Base-by-base conservation (phyloP, 768 basidiomycete species). In the Trametopsis cervina region DNA sequence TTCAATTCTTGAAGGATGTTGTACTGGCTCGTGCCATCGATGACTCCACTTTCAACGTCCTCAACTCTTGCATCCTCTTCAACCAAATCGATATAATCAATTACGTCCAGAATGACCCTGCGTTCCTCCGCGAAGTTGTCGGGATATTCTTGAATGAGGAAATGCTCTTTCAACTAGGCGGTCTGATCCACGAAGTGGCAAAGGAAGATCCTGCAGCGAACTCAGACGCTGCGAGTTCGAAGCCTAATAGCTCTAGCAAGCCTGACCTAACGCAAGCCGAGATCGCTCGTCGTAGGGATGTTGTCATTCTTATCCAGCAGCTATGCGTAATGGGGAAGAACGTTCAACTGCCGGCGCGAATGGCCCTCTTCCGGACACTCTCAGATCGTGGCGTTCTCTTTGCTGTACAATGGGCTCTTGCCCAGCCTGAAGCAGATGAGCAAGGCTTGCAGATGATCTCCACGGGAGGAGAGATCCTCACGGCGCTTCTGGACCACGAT, bases 61-160 rank as follows among this genome's bases (percentile, higher is more conserved):
- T 98, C 61, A 97, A 93, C 67, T 93, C 91, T 1, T 89, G 89
- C 67, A 92, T 99, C 64, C 91, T 97, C 62, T 98, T 94, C 77
- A 96, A 98, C 69, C 95, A 99, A 64, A 92, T 95, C 58, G 96
- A 99, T 66, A 97, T 99, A 60, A 93, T 99, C 60, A 80, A 75
- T 42, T 83, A 95, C 60, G 78, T 98, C 26, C 88, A 92, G 61
- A 77, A 74, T 49, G 89, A 96, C 57, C 76, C 75, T 1, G 61
- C 66, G 10, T 88, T 97, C 62, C 70, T 97, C 27, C 73, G 75
- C 26, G 85, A 92, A 41, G 76, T 97, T 12, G 86, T 95, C 27
- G 68, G 71, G 38, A 65, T 88, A 35, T 89, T 89, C 63, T 80
- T 86, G 43, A 80, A 84, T 54, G 83, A 85, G 50, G 81, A 82